Conservation (phyloP, 129 eudicot species). For the Helianthus tuberosus region DNA sequence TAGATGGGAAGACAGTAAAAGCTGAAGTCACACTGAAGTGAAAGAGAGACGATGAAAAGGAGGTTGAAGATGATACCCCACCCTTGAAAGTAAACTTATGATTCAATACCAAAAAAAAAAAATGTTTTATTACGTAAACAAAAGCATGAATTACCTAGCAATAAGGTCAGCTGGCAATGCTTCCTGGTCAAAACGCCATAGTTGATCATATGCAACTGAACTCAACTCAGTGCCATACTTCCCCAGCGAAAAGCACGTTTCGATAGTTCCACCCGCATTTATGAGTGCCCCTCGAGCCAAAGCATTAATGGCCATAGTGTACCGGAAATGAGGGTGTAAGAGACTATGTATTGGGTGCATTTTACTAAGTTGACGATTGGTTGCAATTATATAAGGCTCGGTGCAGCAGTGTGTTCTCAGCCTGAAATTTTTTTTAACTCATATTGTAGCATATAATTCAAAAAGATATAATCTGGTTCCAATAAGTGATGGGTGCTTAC, state of each 20-base stretch:
- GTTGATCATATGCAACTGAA: constrained; percentile 54
- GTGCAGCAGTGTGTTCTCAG: constrained; percentile 68
- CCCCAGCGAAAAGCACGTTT: constrained; percentile 46
- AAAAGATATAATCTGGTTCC: too few species aligned
- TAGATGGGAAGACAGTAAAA: too few species aligned
- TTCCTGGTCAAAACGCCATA: constrained; percentile 66
- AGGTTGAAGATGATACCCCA: too few species aligned
- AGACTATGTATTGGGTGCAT: constrained; percentile 61
- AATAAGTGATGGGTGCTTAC: not conserved
- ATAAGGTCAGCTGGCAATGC: constrained; percentile 33
- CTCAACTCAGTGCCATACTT: constrained; percentile 58
- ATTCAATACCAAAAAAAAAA: too few species aligned
- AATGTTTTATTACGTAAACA: too few species aligned
- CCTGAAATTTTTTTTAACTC: constrained; percentile 36
- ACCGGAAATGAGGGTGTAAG: constrained; percentile 37
- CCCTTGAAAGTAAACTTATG: too few species aligned
- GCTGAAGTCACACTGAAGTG: too few species aligned
- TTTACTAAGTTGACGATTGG: constrained; percentile 69
- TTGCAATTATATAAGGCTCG: constrained; percentile 77
- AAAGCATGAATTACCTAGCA: constrained; percentile 11
- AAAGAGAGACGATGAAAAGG: too few species aligned
- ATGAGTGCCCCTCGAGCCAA: constrained; percentile 62
- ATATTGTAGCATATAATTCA: not conserved
- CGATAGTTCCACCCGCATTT: constrained; percentile 58
- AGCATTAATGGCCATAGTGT: constrained; percentile 81